Conservation (phyloP, 73 alveolate species). For the Tetrahymena malaccensis region DNA sequence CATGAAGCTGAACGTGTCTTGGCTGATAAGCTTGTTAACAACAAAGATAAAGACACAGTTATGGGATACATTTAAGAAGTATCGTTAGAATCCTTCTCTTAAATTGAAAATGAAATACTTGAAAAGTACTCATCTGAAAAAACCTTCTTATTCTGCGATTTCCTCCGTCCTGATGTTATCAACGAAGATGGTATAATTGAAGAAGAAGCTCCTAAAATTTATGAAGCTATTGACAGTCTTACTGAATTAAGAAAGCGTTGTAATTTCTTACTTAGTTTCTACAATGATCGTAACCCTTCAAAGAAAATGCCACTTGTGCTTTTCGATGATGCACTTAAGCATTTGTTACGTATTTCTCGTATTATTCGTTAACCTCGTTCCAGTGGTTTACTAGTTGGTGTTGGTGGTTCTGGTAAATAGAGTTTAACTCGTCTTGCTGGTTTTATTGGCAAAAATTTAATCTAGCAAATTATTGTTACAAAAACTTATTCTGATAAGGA, state of each 20-base stretch:
- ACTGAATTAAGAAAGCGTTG: conserved; percentile 84
- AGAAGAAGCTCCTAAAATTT: conserved; percentile 88
- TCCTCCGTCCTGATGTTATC: conserved; percentile 78
- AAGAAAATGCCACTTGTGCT: conserved; percentile 98
- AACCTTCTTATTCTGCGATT: conserved; percentile 75
- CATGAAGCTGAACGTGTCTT: conserved; percentile 99
- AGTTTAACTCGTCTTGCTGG: conserved; percentile 98
- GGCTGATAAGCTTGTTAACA: conserved; percentile 96
- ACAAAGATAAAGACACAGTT: conserved; percentile 93
- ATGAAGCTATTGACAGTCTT: conserved; percentile 93
- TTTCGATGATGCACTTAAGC: conserved; percentile 99
- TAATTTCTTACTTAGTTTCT: conserved; percentile 67
- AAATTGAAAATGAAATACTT: conserved; percentile 29
- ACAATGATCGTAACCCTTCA: conserved; percentile 87
- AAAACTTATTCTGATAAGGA: conserved; percentile 89
- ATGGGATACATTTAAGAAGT: conserved; percentile 62
- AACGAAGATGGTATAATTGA: conserved; percentile 92
- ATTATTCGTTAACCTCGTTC: conserved; percentile 97
- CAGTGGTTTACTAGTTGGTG: conserved; percentile 97
- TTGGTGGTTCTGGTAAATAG: conserved; percentile 99
- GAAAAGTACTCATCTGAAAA: conserved; percentile 46
- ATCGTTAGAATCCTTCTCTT: conserved; percentile 44
- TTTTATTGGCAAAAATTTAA: conserved; percentile 57
- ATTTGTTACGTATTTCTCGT: conserved; percentile 94
- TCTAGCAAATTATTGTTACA: conserved; percentile 84